phyloP scores from a whole-genome alignment of 176 grass and related monocot species.

The Aegilops umbellulata region DNA sequence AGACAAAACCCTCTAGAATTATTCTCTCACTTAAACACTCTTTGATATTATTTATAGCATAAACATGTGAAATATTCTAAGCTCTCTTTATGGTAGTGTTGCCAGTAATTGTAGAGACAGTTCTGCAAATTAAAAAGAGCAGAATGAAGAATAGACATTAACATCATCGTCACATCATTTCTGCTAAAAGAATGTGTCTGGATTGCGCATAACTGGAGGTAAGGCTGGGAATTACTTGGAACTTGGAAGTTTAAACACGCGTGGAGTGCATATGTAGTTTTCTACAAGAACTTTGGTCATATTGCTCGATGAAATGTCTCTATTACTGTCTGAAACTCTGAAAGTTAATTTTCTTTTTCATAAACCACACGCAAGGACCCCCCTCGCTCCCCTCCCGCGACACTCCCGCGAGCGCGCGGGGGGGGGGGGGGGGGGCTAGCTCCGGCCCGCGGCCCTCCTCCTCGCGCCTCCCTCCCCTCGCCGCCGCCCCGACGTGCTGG shows the following conservation, averaged over 20 bases:
- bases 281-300: neutral
- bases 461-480: no score
- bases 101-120: neutral
- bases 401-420: no score
- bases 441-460: no score
- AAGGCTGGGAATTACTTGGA: neutral
- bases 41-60: neutral
- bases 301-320: neutral
- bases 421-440: no score
- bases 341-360: no score
- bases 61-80: constrained; percentile 11
- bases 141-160: neutral
- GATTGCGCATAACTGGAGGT: neutral
- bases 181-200: neutral
- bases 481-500: no score
- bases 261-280: neutral
- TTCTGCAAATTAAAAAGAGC: neutral
- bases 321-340: neutral
- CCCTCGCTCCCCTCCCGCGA: no score
- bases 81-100: neutral
- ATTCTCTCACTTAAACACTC: neutral
- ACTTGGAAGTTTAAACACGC: neutral
- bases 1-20: neutral
- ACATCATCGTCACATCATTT: neutral
- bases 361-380: no score